phyloP scores from a whole-genome alignment of 1,284 basidiomycete species.

The Fistulina hepatica region DNA sequence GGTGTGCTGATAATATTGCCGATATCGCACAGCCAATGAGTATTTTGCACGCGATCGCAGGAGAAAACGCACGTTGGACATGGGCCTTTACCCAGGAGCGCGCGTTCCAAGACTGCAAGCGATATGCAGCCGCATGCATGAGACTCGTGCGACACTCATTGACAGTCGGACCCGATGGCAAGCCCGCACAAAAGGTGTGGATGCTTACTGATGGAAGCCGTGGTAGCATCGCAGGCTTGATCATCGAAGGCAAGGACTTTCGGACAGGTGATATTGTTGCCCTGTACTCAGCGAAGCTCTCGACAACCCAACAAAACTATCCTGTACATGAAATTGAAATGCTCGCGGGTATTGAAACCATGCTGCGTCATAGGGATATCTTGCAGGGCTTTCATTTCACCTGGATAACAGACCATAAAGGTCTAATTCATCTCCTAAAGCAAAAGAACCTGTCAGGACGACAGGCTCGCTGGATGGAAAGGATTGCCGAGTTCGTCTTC shows the following conservation, averaged over 20 bases:
- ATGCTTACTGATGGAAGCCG: conserved; percentile 7
- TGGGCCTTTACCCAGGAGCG: conserved; percentile 17
- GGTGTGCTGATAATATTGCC: conserved; percentile 11
- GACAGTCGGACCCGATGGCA: not conserved
- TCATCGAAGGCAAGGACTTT: conserved; percentile 8
- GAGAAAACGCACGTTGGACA: conserved; percentile 10
- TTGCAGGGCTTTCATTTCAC: conserved; percentile 18
- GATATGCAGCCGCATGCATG: not conserved
- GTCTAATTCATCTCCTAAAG: conserved; percentile 15
- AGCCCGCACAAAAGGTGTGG: conserved; percentile 2
- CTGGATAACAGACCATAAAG: conserved; percentile 23
- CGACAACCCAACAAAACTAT: conserved; percentile 25
- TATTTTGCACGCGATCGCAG: conserved; percentile 13
- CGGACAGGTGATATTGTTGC: conserved; percentile 12
- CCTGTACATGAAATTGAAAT: conserved; percentile 21
- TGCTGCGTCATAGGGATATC: conserved; percentile 17
- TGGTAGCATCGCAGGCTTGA: conserved; percentile 3
- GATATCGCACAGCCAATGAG: conserved; percentile 14
- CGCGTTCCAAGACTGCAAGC: conserved; percentile 17
- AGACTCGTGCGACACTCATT: not conserved
- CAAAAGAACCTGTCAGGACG: conserved; percentile 19
- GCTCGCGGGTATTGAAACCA: conserved; percentile 18
- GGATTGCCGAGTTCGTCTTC: conserved; percentile 15
- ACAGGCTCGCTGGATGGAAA: conserved; percentile 24
- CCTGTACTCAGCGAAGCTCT: conserved; percentile 24